phyloP scores from a whole-genome alignment of 2,329 filamentous ascomycete genomes.

The Diaporthe nobilis region DNA sequence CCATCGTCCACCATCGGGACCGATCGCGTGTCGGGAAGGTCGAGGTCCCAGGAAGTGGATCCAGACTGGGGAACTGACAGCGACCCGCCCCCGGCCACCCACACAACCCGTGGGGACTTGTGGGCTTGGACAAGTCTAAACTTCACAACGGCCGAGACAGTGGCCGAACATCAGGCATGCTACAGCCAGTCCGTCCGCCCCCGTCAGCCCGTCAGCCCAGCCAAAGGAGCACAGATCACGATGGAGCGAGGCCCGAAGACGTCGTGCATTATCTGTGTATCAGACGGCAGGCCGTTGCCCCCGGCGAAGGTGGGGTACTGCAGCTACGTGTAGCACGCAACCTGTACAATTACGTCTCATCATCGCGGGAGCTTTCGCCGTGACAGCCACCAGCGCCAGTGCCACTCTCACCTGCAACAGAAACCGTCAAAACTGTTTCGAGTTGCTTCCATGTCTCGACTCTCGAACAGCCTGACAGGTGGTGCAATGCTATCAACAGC shows the following conservation, averaged over 20 bases:
- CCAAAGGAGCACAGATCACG: slow-evolving; percentile 12
- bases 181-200: not conserved
- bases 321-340: slow-evolving; percentile 21
- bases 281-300: not conserved
- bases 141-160: slow-evolving; percentile 1
- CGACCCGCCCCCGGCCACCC: slow-evolving; percentile 32
- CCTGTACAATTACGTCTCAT: slow-evolving; percentile 27
- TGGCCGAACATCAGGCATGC: slow-evolving; percentile 1
- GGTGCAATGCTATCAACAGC: not conserved
- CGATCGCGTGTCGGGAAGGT: slow-evolving; percentile 12
- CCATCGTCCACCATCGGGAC: not conserved
- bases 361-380: not conserved
- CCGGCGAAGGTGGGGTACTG: slow-evolving; percentile 12
- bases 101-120: slow-evolving; percentile 29
- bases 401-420: not conserved
- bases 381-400: not conserved
- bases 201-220: not conserved
- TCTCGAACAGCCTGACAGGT: not conserved
- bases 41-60: not conserved
- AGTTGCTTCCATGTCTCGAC: slow-evolving; percentile 8
- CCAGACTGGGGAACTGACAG: slow-evolving; percentile 27
- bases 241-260: slow-evolving; percentile 1
- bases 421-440: slow-evolving; percentile 17
- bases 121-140: slow-evolving; percentile 6
- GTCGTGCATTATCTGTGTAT: slow-evolving; percentile 17